Conservation (phyloP, 371 early-diverging fungal species). For the Batkoa obscura region DNA sequence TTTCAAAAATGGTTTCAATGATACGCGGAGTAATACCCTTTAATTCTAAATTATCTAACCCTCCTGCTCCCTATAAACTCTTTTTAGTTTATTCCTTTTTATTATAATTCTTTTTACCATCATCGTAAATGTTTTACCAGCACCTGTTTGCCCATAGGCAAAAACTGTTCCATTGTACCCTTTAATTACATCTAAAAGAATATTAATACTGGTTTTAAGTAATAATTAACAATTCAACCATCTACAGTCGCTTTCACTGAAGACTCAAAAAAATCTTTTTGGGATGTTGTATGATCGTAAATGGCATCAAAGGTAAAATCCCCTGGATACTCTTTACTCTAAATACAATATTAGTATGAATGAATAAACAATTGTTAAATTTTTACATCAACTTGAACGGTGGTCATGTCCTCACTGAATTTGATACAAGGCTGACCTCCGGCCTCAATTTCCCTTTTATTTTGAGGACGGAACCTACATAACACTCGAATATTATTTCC, state of each 20-base stretch:
- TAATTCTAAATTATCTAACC: constrained; percentile 69
- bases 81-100: constrained; percentile 6
- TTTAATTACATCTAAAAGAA: constrained; percentile 35
- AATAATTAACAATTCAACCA: constrained; percentile 26
- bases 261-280: constrained; percentile 72
- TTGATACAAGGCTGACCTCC: constrained; percentile 71
- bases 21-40: constrained; percentile 91
- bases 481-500: constrained; percentile 89
- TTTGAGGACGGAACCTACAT: constrained; percentile 92
- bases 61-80: constrained; percentile 74
- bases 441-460: constrained; percentile 69
- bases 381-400: constrained; percentile 6
- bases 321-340: constrained; percentile 48
- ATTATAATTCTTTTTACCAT: constrained; percentile 45
- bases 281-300: constrained; percentile 64
- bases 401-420: constrained; percentile 49
- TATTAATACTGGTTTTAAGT: neutral
- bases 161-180: constrained; percentile 97
- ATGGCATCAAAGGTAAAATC: constrained; percentile 76
- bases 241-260: constrained; percentile 78
- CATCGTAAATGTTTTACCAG: constrained; percentile 99
- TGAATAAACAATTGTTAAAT: neutral
- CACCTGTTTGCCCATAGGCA: constrained; percentile 96
- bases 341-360: neutral
- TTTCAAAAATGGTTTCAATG: constrained; percentile 74